A percentile compares a stretch with the other conserved stretches of the same genome.
Conservation (phyloP, 2,329 filamentous ascomycete genomes). For the Leptographium flavum region DNA sequence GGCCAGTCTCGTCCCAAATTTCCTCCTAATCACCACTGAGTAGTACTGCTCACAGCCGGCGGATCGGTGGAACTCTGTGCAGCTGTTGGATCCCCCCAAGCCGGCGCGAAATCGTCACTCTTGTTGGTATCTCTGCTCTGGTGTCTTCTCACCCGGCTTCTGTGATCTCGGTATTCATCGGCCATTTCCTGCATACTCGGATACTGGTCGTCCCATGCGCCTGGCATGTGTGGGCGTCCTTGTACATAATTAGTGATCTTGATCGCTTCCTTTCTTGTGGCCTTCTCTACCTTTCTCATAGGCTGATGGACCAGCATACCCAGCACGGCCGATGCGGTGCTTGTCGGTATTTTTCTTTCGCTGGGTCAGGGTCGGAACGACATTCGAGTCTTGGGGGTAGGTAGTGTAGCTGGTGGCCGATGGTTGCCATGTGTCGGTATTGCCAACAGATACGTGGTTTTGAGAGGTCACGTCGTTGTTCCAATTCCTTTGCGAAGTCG, state of each 20-base stretch:
- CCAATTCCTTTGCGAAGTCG: neutral
- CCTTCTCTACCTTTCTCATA: neutral
- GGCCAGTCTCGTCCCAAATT: too few species aligned
- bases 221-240: conserved; percentile 4
- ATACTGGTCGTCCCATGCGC: conserved; percentile 1
- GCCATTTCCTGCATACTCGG: neutral
- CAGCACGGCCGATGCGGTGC: neutral
- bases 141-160: neutral
- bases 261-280: too few species aligned
- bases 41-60: neutral
- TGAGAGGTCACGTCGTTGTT: neutral
- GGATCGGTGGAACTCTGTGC: conserved; percentile 10
- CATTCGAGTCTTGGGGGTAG: neutral
- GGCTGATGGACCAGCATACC: neutral
- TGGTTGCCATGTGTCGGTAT: neutral
- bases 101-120: neutral
- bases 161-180: neutral
- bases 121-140: neutral
- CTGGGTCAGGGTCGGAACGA: neutral
- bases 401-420: neutral
- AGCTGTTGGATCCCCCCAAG: conserved; percentile 8
- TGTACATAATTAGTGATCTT: neutral
- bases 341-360: neutral
- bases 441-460: too few species aligned
- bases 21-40: neutral